Evolutionary conservation across 2,329 filamentous ascomycete species (phyloP), one percentile per base, ranked within the genome.

Genomic region (Paraphaeosphaeria minitans): DNA sequence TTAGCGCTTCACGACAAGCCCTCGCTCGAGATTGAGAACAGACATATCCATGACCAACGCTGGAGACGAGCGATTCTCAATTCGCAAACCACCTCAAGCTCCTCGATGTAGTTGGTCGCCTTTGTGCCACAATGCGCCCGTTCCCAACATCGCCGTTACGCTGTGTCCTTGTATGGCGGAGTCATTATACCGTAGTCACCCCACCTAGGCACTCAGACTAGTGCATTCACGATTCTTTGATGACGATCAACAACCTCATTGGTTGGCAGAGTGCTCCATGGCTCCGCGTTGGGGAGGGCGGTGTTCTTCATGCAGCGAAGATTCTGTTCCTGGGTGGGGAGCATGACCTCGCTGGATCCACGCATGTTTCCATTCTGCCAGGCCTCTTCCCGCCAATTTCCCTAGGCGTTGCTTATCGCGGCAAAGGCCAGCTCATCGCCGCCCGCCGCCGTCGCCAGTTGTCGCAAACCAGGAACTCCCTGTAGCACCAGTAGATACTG

Each of bases 391-490:
- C 50, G 52, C 56, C 22, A 22, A 57, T 53, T 19, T 43, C n/a
- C 29, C n/a, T 45, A 35, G 39, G 19, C 19, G 27, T 21, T 33
- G 51, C 51, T 42, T 48, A 52, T 57, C 52, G 59, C 55, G 61
- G 64, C 59, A 61, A 55, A 47, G 56, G 60, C 60, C 65, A 69
- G 53, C 65, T 65, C 59, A 64, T 64, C 59, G 63, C 59, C 62
- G 64, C 60, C 59, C 43, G 52, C 58, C 55, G 50, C 49, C 49
- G 53, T 55, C 19, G 53, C 53, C 54, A 31, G 43, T 27, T 39
- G 33, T 22, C 21, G 61, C 51, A 45, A 46, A 50, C 47, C 16
- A 37, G 24, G 27, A 61, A 39, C 24, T 49, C 54, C 46, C 53
- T 55, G 60, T 57, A 66, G 60, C 63, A 63, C 59, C 58, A 50